phyloP scores from a whole-genome alignment of 208 protist genomes.

The Polymyxa betae region DNA sequence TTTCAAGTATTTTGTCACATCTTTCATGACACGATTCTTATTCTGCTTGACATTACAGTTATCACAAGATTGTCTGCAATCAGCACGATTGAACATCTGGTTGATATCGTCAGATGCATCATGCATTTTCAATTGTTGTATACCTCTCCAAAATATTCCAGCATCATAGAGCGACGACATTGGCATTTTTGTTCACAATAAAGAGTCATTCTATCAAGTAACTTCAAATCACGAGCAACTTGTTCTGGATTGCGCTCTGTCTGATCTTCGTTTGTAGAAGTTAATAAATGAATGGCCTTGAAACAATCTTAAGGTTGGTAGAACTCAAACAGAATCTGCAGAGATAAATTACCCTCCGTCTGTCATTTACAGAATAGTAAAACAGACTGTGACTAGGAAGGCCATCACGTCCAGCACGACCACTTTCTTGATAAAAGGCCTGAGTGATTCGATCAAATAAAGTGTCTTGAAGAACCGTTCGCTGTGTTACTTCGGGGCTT shows the following conservation, averaged over 20 bases:
- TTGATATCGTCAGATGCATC: neutral
- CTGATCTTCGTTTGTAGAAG: conserved; percentile 16
- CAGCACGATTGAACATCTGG: neutral
- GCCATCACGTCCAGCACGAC: conserved; percentile 72
- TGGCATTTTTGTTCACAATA: conserved; percentile 57
- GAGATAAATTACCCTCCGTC: conserved; percentile 36
- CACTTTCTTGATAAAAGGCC: conserved; percentile 74
- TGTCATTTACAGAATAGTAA: conserved; percentile 53
- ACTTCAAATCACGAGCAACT: neutral
- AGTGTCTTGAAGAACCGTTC: neutral
- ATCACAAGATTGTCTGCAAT: neutral
- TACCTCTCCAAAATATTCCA: conserved; percentile 57
- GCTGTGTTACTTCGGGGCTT: conserved; percentile 20
- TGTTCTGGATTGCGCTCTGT: conserved; percentile 22
- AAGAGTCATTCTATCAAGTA: conserved; percentile 47
- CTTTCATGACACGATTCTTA: neutral
- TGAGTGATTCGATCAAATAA: conserved; percentile 55
- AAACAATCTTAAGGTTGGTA: neutral
- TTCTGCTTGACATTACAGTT: neutral
- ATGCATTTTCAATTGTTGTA: no score
- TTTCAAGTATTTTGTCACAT: neutral
- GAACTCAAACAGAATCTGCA: neutral
- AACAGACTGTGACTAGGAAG: conserved; percentile 51
- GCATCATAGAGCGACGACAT: conserved; percentile 44
- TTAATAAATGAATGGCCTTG: neutral